phyloP scores from a whole-genome alignment of 139 green algal species.

The Pleodorina starrii region DNA sequence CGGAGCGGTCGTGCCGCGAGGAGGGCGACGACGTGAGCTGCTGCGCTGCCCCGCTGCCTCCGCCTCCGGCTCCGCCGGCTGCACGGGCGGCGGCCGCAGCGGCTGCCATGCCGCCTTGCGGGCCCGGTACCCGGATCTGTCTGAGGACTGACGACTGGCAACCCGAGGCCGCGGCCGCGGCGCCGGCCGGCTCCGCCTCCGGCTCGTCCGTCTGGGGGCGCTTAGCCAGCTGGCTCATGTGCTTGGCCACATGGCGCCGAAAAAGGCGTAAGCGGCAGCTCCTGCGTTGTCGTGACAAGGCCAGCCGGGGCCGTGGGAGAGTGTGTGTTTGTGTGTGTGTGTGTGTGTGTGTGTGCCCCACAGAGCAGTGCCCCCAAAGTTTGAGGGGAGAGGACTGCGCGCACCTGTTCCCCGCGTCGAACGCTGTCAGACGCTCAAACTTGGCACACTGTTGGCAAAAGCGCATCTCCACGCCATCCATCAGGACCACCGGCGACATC shows the following conservation, averaged over 20 bases:
- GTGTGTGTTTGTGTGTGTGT: not conserved
- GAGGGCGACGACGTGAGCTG: not conserved
- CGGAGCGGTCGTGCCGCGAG: not conserved
- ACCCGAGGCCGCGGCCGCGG: not conserved
- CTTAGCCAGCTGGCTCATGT: not conserved
- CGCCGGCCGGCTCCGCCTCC: too few relatives aligned
- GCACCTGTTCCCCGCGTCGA: constrained; percentile 13
- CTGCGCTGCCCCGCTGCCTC: not conserved
- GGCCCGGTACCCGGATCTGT: not conserved
- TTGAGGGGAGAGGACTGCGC: not conserved
- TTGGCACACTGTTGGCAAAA: constrained; percentile 48
- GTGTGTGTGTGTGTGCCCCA: not conserved
- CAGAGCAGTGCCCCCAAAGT: not conserved
- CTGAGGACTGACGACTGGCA: too few relatives aligned
- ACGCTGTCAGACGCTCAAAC: constrained; percentile 16
- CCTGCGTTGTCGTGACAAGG: not conserved
- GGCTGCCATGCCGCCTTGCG: too few relatives aligned
- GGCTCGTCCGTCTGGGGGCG: too few relatives aligned
- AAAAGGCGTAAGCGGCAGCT: constrained; percentile 34
- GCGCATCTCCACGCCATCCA: constrained; percentile 15
- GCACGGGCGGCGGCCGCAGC: too few relatives aligned
- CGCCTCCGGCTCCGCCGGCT: not conserved
- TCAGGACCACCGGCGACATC: not conserved
- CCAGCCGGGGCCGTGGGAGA: not conserved
- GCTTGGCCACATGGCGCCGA: constrained; percentile 26